Base-by-base conservation (phyloP, 2,329 filamentous ascomycete genomes). In the Aspergillus latus region DNA sequence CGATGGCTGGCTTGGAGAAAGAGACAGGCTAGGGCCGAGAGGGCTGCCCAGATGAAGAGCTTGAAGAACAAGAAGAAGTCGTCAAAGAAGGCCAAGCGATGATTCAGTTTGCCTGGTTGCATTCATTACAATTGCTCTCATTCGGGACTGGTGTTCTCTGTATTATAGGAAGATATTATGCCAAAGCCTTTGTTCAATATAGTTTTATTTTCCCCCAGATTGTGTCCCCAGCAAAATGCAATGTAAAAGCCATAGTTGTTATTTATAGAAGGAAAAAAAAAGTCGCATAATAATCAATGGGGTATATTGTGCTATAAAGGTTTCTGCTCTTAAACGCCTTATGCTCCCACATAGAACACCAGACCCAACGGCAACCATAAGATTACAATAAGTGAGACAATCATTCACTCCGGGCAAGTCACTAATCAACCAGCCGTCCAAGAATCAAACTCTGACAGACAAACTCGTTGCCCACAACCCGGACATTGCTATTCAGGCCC, bases 381-480 rank as follows among this genome's bases (percentile, higher is more conserved):
- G 28, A 46, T 46, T 16, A n/a, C 48, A 36, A 26, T 13, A 16
- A 21, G 21, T 21, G 21, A 21, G 21, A 21, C 34, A 16, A 42
- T 11, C 4, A 4, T 36, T 28, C n/a, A 43, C n/a, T 48, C 16
- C 6, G n/a, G 3, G 15, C 15, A 28, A 39, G 11, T 62, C 58
- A 75, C 49, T 84, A 82, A 59, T 90, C 87, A 51, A 92, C 83
- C 63, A 97, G 75, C 59, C 86, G 84, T 0, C 92, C 93, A 49
- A 96, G 72, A 61, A 99, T 97, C 57, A 97, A 77, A 72, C 92
- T 97, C 78, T 99, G 93, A 54, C 96, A 87, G 21, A 97, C 85
- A 68, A 93, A 85, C 74, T 97, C 93, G 70, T 95, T 88, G 54
- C 87, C 88, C 51, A 96, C 82, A 44, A 94, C 82, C 60, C 82